Conservation (phyloP, 805 yeast genomes). For the Ogataea nonfermentans region DNA sequence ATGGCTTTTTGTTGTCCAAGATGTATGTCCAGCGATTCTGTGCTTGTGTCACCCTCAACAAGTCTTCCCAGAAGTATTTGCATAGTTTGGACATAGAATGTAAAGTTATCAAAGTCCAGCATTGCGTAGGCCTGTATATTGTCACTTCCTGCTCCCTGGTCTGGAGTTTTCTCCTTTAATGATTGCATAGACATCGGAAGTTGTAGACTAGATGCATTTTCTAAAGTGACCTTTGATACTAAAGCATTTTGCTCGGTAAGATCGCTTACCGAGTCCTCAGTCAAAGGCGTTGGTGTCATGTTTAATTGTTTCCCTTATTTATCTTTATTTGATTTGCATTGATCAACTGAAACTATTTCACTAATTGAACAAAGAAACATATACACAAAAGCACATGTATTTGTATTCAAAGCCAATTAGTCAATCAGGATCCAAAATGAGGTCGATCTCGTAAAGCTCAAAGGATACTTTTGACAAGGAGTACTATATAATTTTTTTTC, state of each 20-base stretch:
- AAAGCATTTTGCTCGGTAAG: background rate
- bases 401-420: background rate
- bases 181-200: conserved; percentile 33
- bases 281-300: conserved; percentile 9
- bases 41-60: conserved; percentile 58
- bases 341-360: background rate
- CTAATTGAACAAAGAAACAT: conserved; percentile 1
- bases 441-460: background rate
- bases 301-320: background rate
- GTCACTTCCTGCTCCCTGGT: conserved; percentile 21
- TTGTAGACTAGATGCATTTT: conserved; percentile 16
- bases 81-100: conserved; percentile 93
- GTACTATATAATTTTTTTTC: conserved; percentile 4
- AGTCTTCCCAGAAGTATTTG: conserved; percentile 92
- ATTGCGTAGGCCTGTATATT: conserved; percentile 64
- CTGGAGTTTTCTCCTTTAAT: conserved; percentile 27
- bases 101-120: conserved; percentile 86
- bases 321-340: conserved; percentile 2
- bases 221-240: conserved; percentile 10
- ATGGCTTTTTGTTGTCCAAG: conserved; percentile 90
- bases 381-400: conserved; percentile 12
- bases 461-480: conserved; percentile 3
- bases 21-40: conserved; percentile 83
- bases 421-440: background rate
- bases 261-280: conserved; percentile 2